A percentile compares a stretch with the other conserved stretches of the same genome.
These are phyloP conservation scores for Calonectria pauciramosa DNA, from an alignment of 2,329 filamentous ascomycete genomes.

Conservation along the genomic window DNA sequence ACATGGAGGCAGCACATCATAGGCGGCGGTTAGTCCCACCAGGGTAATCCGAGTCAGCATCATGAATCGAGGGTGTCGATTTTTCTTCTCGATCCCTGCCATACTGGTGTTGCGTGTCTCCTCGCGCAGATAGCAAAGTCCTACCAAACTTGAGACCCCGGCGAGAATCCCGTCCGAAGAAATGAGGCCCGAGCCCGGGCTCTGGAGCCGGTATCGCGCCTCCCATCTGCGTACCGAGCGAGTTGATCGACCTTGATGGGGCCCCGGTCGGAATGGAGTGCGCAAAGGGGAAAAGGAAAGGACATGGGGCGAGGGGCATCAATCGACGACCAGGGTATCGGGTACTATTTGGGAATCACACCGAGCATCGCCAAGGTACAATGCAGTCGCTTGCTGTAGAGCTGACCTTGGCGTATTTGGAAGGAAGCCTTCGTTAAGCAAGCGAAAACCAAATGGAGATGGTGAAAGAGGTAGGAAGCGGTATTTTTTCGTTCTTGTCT, in stretches of 20 bases:
- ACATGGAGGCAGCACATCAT: not conserved
- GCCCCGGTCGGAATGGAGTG: not conserved
- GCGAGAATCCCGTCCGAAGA: not conserved
- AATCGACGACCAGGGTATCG: not conserved
- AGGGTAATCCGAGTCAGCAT: constrained; percentile 9
- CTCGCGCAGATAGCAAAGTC: not conserved
- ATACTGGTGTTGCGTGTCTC: not conserved
- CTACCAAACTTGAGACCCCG: not conserved
- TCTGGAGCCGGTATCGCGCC: not conserved
- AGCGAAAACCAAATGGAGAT: not conserved
- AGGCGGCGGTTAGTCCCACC: not conserved
- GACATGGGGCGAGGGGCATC: not conserved
- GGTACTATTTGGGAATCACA: constrained; percentile 8
- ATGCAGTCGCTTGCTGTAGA: not conserved
- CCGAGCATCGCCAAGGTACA: constrained; percentile 5
- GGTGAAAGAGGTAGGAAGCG: not conserved
- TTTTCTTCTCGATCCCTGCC: not conserved
- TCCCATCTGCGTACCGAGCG: not conserved
- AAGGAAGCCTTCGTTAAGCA: not conserved
- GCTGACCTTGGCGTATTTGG: not conserved
- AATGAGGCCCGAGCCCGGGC: not conserved
- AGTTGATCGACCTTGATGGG: constrained; percentile 6
- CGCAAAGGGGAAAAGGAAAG: not conserved
- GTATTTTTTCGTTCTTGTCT: not conserved
- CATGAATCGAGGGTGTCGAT: not conserved